These are phyloP conservation scores for Trichoderma citrinoviride DNA, from an alignment of 2,329 filamentous ascomycete genomes.

Conservation along the genomic window DNA sequence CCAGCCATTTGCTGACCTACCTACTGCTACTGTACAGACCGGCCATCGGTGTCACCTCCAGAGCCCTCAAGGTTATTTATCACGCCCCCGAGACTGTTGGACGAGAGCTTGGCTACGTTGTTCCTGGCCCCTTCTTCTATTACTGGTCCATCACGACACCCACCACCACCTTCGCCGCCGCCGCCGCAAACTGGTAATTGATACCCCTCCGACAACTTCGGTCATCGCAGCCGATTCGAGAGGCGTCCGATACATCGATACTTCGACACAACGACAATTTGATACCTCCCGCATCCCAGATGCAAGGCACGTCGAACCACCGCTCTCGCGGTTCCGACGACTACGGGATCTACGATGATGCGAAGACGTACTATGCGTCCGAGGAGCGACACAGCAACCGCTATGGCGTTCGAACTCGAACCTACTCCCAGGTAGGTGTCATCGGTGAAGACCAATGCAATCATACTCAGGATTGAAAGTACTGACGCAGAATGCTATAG, in stretches of 20 bases:
- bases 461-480: background rate
- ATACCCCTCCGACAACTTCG: background rate
- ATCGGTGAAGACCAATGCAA: background rate
- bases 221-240: background rate
- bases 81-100: constrained; percentile 4
- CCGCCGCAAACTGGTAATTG: background rate
- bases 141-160: constrained; percentile 14
- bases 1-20: background rate
- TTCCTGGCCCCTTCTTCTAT: constrained; percentile 1
- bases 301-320: constrained; percentile 33
- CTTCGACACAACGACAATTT: too few relatives aligned
- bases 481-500: constrained; percentile 32
- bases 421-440: constrained; percentile 52
- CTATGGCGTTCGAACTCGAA: constrained; percentile 51
- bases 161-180: background rate
- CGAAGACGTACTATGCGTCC: constrained; percentile 57
- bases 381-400: constrained; percentile 53
- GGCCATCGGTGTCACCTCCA: constrained; percentile 12
- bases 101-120: background rate
- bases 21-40: background rate
- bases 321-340: constrained; percentile 43
- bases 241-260: background rate
- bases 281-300: constrained; percentile 21
- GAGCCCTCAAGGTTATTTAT: constrained; percentile 13
- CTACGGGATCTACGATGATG: constrained; percentile 54